These are phyloP conservation scores for Aspergillus melleus DNA, from an alignment of 2,329 filamentous ascomycete genomes.

Conservation along the genomic window DNA sequence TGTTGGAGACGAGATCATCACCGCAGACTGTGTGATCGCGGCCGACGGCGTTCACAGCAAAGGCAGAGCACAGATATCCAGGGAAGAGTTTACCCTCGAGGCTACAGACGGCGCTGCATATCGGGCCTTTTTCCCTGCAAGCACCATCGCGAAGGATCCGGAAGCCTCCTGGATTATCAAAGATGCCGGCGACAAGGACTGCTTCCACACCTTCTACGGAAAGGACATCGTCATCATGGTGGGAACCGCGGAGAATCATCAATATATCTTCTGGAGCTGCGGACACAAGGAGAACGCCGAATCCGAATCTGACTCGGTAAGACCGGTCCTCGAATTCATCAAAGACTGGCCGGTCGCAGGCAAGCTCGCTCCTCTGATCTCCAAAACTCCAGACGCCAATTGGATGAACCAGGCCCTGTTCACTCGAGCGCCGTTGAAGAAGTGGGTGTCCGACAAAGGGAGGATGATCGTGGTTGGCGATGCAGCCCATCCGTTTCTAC, in stretches of 20 bases:
- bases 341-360: neutral
- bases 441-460: constrained; percentile 44
- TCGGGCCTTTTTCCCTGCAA: constrained; percentile 2
- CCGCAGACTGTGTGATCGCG: constrained; percentile 10
- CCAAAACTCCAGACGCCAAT: neutral
- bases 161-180: neutral
- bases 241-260: neutral
- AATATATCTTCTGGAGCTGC: neutral
- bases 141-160: neutral
- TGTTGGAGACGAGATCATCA: neutral
- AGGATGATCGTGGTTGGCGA: constrained; percentile 52
- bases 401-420: neutral
- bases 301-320: neutral
- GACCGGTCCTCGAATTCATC: neutral
- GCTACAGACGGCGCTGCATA: neutral
- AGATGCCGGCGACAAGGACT: neutral
- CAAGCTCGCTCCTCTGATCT: neutral
- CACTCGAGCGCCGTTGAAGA: neutral
- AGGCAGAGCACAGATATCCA: constrained; percentile 22
- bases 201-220: neutral
- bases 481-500: constrained; percentile 53
- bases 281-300: neutral
- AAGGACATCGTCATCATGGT: neutral
- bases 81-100: constrained; percentile 28
- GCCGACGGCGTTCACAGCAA: constrained; percentile 11